phyloP scores from a whole-genome alignment of 805 yeast species.

The Monosporozyma unispora region DNA sequence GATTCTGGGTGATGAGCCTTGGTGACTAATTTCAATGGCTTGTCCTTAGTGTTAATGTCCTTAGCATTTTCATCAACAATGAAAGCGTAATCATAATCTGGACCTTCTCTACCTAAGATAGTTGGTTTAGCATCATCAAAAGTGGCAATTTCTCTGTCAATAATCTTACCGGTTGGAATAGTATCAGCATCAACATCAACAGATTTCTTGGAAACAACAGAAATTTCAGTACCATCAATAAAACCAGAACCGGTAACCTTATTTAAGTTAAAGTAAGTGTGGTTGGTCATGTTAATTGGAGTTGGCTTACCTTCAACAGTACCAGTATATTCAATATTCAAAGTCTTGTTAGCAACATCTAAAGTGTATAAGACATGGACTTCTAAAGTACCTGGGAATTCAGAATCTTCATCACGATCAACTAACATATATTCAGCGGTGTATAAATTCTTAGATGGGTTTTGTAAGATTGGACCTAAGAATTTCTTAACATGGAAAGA shows the following conservation, averaged over 20 bases:
- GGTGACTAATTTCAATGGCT: conserved; percentile 31
- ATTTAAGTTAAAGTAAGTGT: conserved; percentile 48
- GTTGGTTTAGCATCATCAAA: conserved; percentile 20
- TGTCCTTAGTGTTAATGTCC: conserved; percentile 29
- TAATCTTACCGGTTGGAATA: conserved; percentile 41
- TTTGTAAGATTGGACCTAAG: conserved; percentile 43
- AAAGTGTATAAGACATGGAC: conserved; percentile 40
- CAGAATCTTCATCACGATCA: conserved; percentile 42
- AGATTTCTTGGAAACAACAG: conserved; percentile 32
- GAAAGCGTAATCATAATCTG: conserved; percentile 41
- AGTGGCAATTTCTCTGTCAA: conserved; percentile 19
- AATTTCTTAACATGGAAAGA: conserved; percentile 46
- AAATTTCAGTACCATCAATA: conserved; percentile 33
- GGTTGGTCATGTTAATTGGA: conserved; percentile 51
- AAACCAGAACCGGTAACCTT: conserved; percentile 22
- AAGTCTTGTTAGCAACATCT: conserved; percentile 25
- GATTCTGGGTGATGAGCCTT: conserved; percentile 40
- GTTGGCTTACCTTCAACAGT: conserved; percentile 33
- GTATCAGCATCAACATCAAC: conserved; percentile 36
- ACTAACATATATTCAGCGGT: conserved; percentile 33
- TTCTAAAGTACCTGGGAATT: conserved; percentile 52
- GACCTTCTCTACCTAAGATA: conserved; percentile 24
- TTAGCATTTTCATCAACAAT: conserved; percentile 29
- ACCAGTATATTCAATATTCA: conserved; percentile 41
- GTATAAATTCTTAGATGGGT: conserved; percentile 23